Conservation (phyloP, 2,329 filamentous ascomycete genomes). For the Chaetomium sp. region DNA sequence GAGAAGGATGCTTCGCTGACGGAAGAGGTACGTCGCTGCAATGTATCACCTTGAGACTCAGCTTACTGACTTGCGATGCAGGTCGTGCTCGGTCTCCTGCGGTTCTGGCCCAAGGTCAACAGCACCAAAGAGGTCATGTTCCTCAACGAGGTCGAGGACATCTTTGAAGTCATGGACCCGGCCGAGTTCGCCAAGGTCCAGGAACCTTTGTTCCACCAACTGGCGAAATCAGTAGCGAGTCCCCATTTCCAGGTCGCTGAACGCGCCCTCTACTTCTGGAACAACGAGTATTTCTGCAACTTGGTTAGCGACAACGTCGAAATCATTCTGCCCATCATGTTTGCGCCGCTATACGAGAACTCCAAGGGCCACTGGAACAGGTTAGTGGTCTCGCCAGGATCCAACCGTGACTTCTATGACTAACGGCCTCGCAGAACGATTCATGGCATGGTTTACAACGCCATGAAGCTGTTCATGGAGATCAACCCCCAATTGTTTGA, state of each 20-base stretch:
- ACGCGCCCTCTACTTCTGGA: conserved; percentile 98
- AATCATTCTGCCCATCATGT: conserved; percentile 98
- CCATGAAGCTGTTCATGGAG: conserved; percentile 99
- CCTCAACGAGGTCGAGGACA: conserved; percentile 97
- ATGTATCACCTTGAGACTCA: background rate
- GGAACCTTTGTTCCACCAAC: conserved; percentile 93
- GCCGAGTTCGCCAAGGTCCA: conserved; percentile 98
- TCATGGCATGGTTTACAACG: conserved; percentile 99
- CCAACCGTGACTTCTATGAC: conserved; percentile 21
- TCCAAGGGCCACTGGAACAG: conserved; percentile 99
- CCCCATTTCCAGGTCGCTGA: conserved; percentile 99
- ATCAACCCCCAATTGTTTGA: conserved; percentile 98
- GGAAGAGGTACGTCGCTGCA: conserved; percentile 71
- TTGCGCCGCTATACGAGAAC: conserved; percentile 96
- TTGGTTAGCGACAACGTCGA: conserved; percentile 98
- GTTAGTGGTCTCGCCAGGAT: conserved; percentile 52
- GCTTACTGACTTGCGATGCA: conserved; percentile 40
- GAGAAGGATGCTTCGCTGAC: conserved; percentile 97
- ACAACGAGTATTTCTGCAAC: conserved; percentile 99
- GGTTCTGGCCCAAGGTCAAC: conserved; percentile 99
- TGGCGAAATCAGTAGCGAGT: conserved; percentile 96
- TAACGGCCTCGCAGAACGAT: conserved; percentile 71
- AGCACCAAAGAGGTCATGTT: conserved; percentile 99
- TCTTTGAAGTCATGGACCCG: conserved; percentile 99
- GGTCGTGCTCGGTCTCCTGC: conserved; percentile 90